A percentile compares a stretch with the other conserved stretches of the same genome.
Evolutionary conservation across 495 filamentous ascomycete species (phyloP).

Genomic region (Pyrenopolyporus hunteri): DNA sequence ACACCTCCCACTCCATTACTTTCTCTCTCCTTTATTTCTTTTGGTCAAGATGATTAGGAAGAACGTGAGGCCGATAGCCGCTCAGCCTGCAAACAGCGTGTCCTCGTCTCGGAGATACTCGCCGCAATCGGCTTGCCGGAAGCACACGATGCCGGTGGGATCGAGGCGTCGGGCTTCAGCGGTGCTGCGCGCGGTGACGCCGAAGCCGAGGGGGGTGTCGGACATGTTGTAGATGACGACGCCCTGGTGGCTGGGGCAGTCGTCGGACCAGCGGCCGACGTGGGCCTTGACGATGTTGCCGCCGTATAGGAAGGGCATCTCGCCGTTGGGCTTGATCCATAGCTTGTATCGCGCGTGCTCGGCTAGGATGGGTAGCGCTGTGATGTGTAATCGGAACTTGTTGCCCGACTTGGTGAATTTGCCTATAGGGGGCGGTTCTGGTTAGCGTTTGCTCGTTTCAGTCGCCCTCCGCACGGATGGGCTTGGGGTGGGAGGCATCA

Average conservation of each 20-base stretch:
- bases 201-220: conserved; percentile 75
- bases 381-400: conserved; percentile 88
- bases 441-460: too few species aligned
- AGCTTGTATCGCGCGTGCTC: conserved; percentile 91
- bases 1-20: not conserved
- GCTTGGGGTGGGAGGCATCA: too few species aligned
- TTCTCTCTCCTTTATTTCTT: not conserved
- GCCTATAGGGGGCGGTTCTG: conserved; percentile 42
- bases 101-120: conserved; percentile 87
- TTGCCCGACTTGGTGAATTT: conserved; percentile 92
- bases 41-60: not conserved
- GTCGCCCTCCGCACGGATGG: too few species aligned
- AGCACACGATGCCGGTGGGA: conserved; percentile 84
- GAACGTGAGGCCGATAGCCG: too few species aligned
- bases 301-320: conserved; percentile 94
- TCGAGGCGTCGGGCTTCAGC: conserved; percentile 81
- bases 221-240: conserved; percentile 78
- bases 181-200: conserved; percentile 81
- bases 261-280: conserved; percentile 84
- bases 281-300: conserved; percentile 91
- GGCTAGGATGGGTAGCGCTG: conserved; percentile 82
- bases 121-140: conserved; percentile 87
- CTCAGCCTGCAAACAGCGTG: conserved; percentile 57
- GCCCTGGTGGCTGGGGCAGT: conserved; percentile 80
- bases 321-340: conserved; percentile 93